Conservation (phyloP, 78 protist species). For the Dictyostelium firmibasis region DNA sequence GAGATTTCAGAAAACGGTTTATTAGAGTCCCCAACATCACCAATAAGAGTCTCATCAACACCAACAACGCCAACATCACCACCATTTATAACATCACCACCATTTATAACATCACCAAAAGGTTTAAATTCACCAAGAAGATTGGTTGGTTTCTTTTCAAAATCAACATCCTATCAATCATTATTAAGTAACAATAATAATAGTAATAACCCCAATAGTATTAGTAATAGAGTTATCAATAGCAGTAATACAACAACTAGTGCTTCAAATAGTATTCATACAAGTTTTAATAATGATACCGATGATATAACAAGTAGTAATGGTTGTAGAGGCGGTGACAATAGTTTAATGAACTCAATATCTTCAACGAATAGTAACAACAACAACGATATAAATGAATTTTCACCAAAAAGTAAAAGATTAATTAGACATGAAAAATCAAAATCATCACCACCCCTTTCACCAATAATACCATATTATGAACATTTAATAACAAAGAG, state of each 20-base stretch:
- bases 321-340: background rate
- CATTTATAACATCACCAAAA: conserved; percentile 28
- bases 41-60: background rate
- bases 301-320: background rate
- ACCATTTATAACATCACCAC: background rate
- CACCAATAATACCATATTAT: conserved; percentile 13
- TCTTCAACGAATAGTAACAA: background rate
- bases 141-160: conserved; percentile 21
- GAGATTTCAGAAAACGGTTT: background rate
- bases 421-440: conserved; percentile 1
- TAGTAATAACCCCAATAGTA: background rate
- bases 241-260: background rate
- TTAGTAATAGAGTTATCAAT: background rate
- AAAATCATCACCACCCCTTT: conserved; percentile 37
- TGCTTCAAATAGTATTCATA: background rate
- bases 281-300: background rate
- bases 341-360: background rate
- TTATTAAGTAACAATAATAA: background rate
- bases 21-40: background rate
- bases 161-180: conserved; percentile 27
- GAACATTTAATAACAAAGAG: background rate
- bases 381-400: background rate
- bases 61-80: background rate
- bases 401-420: background rate
- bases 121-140: conserved; percentile 22